Conservation (phyloP, 2,329 filamentous ascomycete genomes). For the Aspergillus udagawae region DNA sequence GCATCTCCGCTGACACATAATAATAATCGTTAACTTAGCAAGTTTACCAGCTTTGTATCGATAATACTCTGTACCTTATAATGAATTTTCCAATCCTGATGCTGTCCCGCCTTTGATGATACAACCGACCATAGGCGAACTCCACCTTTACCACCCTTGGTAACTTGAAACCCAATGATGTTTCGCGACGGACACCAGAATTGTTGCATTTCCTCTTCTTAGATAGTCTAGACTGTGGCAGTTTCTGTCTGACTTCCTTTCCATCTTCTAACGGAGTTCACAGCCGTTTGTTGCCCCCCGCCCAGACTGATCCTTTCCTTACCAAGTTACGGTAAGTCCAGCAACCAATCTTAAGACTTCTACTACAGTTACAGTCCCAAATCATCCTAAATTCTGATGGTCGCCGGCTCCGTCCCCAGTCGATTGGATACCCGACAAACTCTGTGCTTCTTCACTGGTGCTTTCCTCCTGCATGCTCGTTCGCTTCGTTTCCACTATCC, state of each 20-base stretch:
- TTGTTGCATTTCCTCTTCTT: not conserved
- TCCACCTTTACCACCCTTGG: too few relatives aligned
- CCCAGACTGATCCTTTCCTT: not conserved
- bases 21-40: too few relatives aligned
- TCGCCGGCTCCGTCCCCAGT: not conserved
- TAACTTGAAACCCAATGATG: not conserved
- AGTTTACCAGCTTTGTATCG: not conserved
- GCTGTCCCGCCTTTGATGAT: too few relatives aligned
- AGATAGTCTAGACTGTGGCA: not conserved
- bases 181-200: not conserved
- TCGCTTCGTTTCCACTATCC: conserved; percentile 2
- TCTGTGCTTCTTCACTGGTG: not conserved
- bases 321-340: not conserved
- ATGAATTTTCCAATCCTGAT: too few relatives aligned
- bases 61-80: too few relatives aligned
- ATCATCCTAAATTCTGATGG: not conserved
- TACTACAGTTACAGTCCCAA: not conserved
- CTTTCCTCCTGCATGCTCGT: conserved; percentile 3
- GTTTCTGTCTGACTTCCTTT: not conserved
- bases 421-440: conserved; percentile 9
- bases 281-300: not conserved
- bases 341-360: not conserved
- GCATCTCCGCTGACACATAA: not conserved
- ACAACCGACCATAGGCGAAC: too few relatives aligned
- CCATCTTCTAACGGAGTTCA: not conserved